phyloP scores from a whole-genome alignment of 2,329 filamentous ascomycete genomes.

The Epichloe coenophiala region DNA sequence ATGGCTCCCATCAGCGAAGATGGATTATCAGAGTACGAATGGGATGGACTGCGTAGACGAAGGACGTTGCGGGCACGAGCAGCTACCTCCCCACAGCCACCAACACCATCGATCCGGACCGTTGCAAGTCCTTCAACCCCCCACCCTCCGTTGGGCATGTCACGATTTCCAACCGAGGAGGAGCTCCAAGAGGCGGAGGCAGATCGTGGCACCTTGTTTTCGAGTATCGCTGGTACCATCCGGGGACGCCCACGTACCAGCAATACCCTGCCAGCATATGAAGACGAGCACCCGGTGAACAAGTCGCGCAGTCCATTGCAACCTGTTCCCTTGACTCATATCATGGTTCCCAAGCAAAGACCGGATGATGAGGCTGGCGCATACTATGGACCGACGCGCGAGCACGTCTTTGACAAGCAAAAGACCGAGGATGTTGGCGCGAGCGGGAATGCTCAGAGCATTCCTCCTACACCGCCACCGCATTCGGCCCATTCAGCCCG shows the following conservation, averaged over 20 bases:
- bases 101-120: slow-evolving; percentile 12
- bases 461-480: slow-evolving; percentile 47
- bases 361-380: slow-evolving; percentile 27
- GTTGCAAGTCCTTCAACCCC: slow-evolving; percentile 12
- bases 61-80: slow-evolving; percentile 31
- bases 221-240: slow-evolving; percentile 44
- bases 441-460: slow-evolving; percentile 25
- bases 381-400: slow-evolving; percentile 24
- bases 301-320: slow-evolving; percentile 42
- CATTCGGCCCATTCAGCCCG: slow-evolving; percentile 33
- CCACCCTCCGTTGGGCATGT: slow-evolving; percentile 57
- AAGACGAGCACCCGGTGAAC: slow-evolving; percentile 24
- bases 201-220: slow-evolving; percentile 35
- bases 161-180: slow-evolving; percentile 56
- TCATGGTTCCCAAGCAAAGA: slow-evolving; percentile 36
- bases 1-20: slow-evolving; percentile 68
- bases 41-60: slow-evolving; percentile 77
- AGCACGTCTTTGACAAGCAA: slow-evolving; percentile 31
- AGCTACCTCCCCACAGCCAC: slow-evolving; percentile 13
- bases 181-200: slow-evolving; percentile 37
- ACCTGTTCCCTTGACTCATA: slow-evolving; percentile 49
- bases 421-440: slow-evolving; percentile 37
- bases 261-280: slow-evolving; percentile 17
- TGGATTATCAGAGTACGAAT: slow-evolving; percentile 59
- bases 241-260: slow-evolving; percentile 22